Evolutionary conservation across 192 early-diverging fungal genomes (phyloP), one percentile per base, ranked within the genome.

Genomic region (Coemansia sp.): DNA sequence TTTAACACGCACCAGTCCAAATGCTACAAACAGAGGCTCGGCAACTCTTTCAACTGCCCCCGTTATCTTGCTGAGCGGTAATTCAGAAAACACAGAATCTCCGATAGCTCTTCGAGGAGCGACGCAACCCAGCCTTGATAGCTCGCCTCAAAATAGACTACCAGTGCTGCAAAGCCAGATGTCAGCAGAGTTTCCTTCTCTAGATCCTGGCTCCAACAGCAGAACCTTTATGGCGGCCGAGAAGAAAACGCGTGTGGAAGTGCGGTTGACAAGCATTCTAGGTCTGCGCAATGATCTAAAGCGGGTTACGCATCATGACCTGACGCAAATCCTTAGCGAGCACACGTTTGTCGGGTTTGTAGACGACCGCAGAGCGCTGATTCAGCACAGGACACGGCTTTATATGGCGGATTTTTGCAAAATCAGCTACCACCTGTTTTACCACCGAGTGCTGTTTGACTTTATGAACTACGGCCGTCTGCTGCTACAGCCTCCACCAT

Each of bases 321-420:
- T 97, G 52, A 93, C 95, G 0, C 86, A 88, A 17, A 74, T 99
- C 8, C 87, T 99, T 66, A 75, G 82, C 22, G 86, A 91, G 53
- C 94, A 98, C 70, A 91, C 88, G 0, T 94, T 96, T 85, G 94
- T 99, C 20, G 96, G 97, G 20, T 88, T 87, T 72, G 88, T 97
- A 8, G 93, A 96, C 68, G 89, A 94, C 63, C 68, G 74, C 1
- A 75, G 90, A 18, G 95, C 92, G 7, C 80, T 97, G 43, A 85
- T 99, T 51, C 97, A 99, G 71, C 85, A 96, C 82, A 87, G 93
- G 66, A 90, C 92, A 6, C 89, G 89, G 57, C 75, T 99, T 4
- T 98, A 92, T 67, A 81, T 97, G 84, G 75, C 96, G 6, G 89
- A 99, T 59, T 93, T 90, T 69, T 83, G 88, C 65, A 86, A 87